Evolutionary conservation across 352 stramenopile species (phyloP), one percentile per base, ranked within the genome.

Genomic region (Thalassiosira exigua): DNA sequence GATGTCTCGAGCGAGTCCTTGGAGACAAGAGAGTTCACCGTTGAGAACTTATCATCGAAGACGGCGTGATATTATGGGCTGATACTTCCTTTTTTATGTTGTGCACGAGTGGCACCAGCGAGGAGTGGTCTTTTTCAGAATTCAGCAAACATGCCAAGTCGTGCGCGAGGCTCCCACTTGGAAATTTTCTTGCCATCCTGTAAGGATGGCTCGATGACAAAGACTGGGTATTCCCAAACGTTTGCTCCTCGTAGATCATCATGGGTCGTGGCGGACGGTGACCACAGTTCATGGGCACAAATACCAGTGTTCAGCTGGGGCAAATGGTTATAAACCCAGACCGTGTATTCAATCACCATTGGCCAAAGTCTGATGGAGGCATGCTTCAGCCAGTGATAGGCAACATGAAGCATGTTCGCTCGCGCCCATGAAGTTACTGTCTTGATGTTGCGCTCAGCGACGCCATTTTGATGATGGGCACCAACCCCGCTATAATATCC

Each of bases 41-140:
- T 65, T 3, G 21, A 24, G 24, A 65, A 65, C 17, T 65, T 36
- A 53, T 81, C 42, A 53, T 86, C 54, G 19, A 78, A 81, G 19
- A 78, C 58, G n/a, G 79, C 69, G 44, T 87, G 58, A 72, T 68
- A 90, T 58, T 88, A 77, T 29, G 80, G 81, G 24, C 27, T 69
- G 26, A 90, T 61, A 17, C 46, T n/a, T 0, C 67, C 67, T 19
- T 72, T 87, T 3, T 29, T 4, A 69, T 41, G n/a, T 88, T 90
- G 0, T 74, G 58, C 0, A 88, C 67, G 1, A 90, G 46, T 19
- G 64, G 48, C 7, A 87, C 72, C 27, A 21, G 75, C 7, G 57
- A 62, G 17, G 62, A 60, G 59, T 88, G 82, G 58, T 64, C 51
- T 7, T n/a, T 65, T 75, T 22, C 72, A 86, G 14, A 69, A 48